Percentiles rank a stretch among this genome's conserved stretches.
These are phyloP conservation scores for Septoria petroselini DNA, from an alignment of 2,329 filamentous ascomycete genomes.

Conservation along the genomic window DNA sequence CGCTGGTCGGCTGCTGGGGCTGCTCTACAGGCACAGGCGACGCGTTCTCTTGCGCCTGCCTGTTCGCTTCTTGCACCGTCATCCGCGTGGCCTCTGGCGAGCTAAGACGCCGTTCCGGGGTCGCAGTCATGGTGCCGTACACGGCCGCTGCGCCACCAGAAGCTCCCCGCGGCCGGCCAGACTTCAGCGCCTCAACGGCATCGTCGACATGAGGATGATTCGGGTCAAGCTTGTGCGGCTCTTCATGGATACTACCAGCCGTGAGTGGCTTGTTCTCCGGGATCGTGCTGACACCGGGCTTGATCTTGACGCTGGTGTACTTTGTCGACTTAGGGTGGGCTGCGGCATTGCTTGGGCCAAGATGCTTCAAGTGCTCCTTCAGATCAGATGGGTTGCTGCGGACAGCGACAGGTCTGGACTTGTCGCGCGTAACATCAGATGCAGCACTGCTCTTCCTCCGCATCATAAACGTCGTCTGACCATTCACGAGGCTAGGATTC, in stretches of 20 bases:
- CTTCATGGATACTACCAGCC: constrained; percentile 13
- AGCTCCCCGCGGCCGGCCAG: constrained; percentile 44
- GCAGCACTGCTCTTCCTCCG: constrained; percentile 47
- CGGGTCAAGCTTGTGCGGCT: constrained; percentile 5
- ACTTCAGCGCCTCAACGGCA: constrained; percentile 18
- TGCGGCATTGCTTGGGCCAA: constrained; percentile 63
- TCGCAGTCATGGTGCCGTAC: constrained; percentile 43
- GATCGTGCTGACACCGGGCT: constrained; percentile 51
- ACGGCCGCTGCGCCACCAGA: constrained; percentile 64
- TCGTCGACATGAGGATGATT: constrained; percentile 12
- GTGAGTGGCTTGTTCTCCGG: constrained; percentile 39
- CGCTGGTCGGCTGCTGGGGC: constrained; percentile 3
- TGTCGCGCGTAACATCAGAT: constrained; percentile 33
- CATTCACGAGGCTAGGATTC: constrained; percentile 38
- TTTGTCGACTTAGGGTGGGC: constrained; percentile 59
- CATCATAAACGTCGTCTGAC: constrained; percentile 43
- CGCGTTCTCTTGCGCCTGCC: constrained; percentile 27
- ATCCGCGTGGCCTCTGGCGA: constrained; percentile 20
- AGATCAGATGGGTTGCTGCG: constrained; percentile 55
- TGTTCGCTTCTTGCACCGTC: constrained; percentile 29
- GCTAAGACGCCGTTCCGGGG: constrained; percentile 18
- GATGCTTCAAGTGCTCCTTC: constrained; percentile 59
- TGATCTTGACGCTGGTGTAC: constrained; percentile 63
- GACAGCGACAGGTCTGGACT: constrained; percentile 40
- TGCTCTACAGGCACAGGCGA: constrained; percentile 6